Evolutionary conservation across 768 basidiomycete genomes (phyloP).

Genomic region (Russula olivacea): DNA sequence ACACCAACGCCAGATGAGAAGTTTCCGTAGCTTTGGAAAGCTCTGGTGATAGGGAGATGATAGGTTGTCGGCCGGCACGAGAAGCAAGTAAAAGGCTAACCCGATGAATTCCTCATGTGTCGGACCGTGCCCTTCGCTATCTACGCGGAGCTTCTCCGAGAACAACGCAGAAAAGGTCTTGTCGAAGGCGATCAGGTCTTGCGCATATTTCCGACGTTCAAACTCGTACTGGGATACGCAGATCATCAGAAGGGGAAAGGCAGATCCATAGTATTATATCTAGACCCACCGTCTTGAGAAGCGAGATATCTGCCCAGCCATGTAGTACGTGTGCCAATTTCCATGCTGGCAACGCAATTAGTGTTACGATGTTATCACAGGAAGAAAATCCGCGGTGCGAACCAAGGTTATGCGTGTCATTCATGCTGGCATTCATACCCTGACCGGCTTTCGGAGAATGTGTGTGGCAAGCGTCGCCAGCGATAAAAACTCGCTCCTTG

Average conservation of each 20-base stretch:
- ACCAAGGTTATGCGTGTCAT: constrained; percentile 46
- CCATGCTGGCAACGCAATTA: constrained; percentile 36
- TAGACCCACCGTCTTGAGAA: constrained; percentile 42
- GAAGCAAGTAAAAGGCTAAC: constrained; percentile 28
- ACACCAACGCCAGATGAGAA: constrained; percentile 47
- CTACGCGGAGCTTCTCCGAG: constrained; percentile 45
- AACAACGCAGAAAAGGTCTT: constrained; percentile 47
- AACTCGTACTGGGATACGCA: constrained; percentile 39
- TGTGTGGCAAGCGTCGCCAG: constrained; percentile 49
- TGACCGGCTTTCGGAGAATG: constrained; percentile 40
- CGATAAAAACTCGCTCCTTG: constrained; percentile 48
- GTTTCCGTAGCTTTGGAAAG: constrained; percentile 41
- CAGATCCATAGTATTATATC: background rate
- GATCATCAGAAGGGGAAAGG: background rate
- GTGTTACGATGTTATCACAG: background rate
- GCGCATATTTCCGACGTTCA: constrained; percentile 49
- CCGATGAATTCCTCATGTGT: constrained; percentile 45
- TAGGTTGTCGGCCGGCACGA: background rate
- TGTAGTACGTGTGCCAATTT: constrained; percentile 47
- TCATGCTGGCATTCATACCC: constrained; percentile 51
- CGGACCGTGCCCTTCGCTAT: constrained; percentile 39
- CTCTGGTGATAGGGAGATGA: constrained; percentile 28
- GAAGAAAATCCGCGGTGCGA: background rate
- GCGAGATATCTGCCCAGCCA: constrained; percentile 41
- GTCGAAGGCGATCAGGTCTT: constrained; percentile 51